Percentiles rank a stretch among this genome's conserved stretches.
Evolutionary conservation across 768 basidiomycete genomes (phyloP).

Genomic region (Mycena haematopus): DNA sequence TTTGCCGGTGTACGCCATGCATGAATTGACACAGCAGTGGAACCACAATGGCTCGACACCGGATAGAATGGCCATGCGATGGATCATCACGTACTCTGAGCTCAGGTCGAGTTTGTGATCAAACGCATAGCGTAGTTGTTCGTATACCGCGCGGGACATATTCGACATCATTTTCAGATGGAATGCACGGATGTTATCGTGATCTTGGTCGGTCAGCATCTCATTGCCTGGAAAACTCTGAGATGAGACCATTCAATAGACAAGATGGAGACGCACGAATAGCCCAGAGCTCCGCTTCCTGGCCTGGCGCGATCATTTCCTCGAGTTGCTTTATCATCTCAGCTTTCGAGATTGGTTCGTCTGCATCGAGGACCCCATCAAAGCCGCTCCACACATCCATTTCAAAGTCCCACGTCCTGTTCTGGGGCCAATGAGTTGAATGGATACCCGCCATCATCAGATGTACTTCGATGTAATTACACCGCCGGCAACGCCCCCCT

Average conservation of each 20-base stretch:
- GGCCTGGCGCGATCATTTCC: background rate
- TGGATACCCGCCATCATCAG: too few species aligned
- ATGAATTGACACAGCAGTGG: background rate
- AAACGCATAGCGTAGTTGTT: background rate
- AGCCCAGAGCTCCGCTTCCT: constrained; percentile 6
- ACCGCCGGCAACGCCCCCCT: too few species aligned
- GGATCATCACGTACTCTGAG: background rate
- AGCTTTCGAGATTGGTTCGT: background rate
- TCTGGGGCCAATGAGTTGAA: background rate
- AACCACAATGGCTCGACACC: background rate
- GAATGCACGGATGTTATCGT: background rate
- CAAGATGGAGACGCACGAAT: background rate
- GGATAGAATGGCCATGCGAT: background rate
- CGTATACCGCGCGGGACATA: background rate
- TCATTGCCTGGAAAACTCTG: background rate
- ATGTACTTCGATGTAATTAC: too few species aligned
- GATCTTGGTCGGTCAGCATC: background rate
- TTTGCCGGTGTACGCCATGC: background rate
- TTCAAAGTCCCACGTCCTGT: background rate
- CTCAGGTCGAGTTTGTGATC: background rate
- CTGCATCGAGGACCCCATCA: background rate
- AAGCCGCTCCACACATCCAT: background rate
- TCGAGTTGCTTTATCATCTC: constrained; percentile 4
- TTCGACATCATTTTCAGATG: background rate
- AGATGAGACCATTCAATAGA: background rate